phyloP scores from a whole-genome alignment of 2,329 filamentous ascomycete genomes.

The Plenodomus tracheiphilus region DNA sequence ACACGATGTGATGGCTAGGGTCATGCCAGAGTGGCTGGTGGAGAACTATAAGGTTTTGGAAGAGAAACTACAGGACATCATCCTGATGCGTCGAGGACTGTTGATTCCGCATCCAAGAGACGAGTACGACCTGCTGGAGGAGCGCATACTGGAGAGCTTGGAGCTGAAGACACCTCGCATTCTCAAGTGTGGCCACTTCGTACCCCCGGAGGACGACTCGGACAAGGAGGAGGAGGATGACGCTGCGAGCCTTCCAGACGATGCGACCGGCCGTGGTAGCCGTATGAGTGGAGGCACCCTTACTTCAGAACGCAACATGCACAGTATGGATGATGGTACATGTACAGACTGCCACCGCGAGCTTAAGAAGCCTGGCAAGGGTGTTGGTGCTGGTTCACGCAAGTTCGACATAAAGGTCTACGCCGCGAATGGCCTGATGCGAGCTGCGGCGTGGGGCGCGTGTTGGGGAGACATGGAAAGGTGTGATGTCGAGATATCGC shows the following conservation, averaged over 20 bases:
- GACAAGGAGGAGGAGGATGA: slow-evolving; percentile 46
- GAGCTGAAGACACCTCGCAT: slow-evolving; percentile 72
- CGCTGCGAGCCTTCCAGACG: slow-evolving; percentile 39
- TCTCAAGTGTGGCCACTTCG: slow-evolving; percentile 76
- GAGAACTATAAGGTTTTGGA: slow-evolving; percentile 69
- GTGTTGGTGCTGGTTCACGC: slow-evolving; percentile 49
- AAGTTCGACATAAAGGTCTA: slow-evolving; percentile 85
- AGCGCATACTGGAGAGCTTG: slow-evolving; percentile 73
- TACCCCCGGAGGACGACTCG: slow-evolving; percentile 44
- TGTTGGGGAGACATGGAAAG: slow-evolving; percentile 98
- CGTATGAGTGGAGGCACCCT: slow-evolving; percentile 42
- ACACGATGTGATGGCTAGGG: slow-evolving; percentile 51
- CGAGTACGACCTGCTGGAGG: slow-evolving; percentile 79
- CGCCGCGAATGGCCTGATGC: slow-evolving; percentile 93
- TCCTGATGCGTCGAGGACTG: slow-evolving; percentile 69
- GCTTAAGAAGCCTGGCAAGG: slow-evolving; percentile 42
- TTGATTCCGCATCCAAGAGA: slow-evolving; percentile 77
- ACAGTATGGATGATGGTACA: slow-evolving; percentile 40
- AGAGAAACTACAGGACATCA: slow-evolving; percentile 71
- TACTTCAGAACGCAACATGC: slow-evolving; percentile 32
- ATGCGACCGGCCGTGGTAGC: slow-evolving; percentile 38
- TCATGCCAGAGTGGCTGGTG: slow-evolving; percentile 55
- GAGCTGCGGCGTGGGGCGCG: slow-evolving; percentile 85
- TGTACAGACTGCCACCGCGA: slow-evolving; percentile 55
- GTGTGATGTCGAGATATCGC: slow-evolving; percentile 90